Percentiles rank a stretch among this genome's conserved stretches.
Conservation (phyloP, 306 rosid species). For the Citrullus colocynthis region DNA sequence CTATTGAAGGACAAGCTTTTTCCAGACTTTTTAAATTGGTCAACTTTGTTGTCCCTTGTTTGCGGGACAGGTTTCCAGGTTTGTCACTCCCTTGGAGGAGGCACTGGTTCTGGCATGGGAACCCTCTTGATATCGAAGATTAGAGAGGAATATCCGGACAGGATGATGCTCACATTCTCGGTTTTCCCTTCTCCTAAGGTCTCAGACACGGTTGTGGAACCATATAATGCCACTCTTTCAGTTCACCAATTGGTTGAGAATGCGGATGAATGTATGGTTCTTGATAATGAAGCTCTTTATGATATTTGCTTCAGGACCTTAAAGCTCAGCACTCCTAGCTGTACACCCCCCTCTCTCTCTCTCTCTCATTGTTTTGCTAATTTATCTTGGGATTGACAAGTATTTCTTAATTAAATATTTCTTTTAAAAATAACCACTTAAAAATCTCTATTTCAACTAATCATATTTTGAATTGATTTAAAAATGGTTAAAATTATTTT, state of each 20-base stretch:
- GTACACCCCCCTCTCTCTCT: constrained; percentile 21
- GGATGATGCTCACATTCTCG: constrained; percentile 93
- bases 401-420: not conserved
- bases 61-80: constrained; percentile 72
- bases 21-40: not conserved
- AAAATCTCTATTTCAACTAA: not conserved
- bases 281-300: constrained; percentile 88
- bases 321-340: constrained; percentile 95
- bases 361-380: not conserved
- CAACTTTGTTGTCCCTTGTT: not conserved
- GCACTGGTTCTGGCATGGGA: constrained; percentile 95
- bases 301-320: constrained; percentile 93
- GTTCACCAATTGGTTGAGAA: constrained; percentile 91
- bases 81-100: constrained; percentile 95
- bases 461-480: no score
- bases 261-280: constrained; percentile 96
- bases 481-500: no score
- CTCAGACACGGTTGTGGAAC: constrained; percentile 96
- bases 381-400: not conserved
- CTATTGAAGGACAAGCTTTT: not conserved
- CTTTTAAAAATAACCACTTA: not conserved
- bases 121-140: constrained; percentile 80
- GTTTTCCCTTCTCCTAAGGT: constrained; percentile 96
- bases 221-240: constrained; percentile 85
- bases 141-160: constrained; percentile 85